phyloP scores from a whole-genome alignment of 768 basidiomycete species.

The Boletus sensibilis region DNA sequence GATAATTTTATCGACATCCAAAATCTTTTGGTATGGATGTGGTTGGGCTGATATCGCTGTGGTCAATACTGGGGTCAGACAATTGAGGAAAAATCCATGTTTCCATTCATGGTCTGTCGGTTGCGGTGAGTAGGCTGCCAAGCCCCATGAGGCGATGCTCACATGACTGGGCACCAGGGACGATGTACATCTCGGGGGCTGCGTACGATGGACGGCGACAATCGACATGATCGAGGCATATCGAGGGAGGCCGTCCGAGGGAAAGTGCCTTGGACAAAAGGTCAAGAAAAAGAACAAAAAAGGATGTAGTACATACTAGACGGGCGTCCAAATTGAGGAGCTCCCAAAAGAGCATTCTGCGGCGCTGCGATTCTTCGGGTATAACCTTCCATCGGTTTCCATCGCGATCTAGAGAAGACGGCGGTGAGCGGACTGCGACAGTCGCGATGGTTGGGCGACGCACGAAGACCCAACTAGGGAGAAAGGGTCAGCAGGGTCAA shows the following conservation, averaged over 20 bases:
- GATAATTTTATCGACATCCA: slow-evolving; percentile 52
- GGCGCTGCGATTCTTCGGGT: slow-evolving; percentile 70
- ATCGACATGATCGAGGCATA: slow-evolving; percentile 64
- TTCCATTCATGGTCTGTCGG: slow-evolving; percentile 69
- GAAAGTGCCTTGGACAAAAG: slow-evolving; percentile 52
- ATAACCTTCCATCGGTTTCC: slow-evolving; percentile 60
- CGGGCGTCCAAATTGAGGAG: slow-evolving; percentile 66
- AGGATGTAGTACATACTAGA: slow-evolving; percentile 47
- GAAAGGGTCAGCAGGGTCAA: slow-evolving; percentile 3
- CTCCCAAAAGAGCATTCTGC: slow-evolving; percentile 72
- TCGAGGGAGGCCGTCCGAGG: slow-evolving; percentile 69
- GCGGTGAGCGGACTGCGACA: slow-evolving; percentile 22
- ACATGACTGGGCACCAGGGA: slow-evolving; percentile 32
- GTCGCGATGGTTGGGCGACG: slow-evolving; percentile 27
- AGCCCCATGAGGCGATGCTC: slow-evolving; percentile 13
- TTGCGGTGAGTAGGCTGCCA: slow-evolving; percentile 14
- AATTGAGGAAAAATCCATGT: slow-evolving; percentile 59
- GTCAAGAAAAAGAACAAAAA: slow-evolving; percentile 15
- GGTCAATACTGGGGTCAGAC: slow-evolving; percentile 62
- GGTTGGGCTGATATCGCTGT: slow-evolving; percentile 51
- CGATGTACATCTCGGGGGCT: slow-evolving; percentile 29
- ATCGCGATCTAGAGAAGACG: slow-evolving; percentile 57
- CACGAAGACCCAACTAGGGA: slow-evolving; percentile 64
- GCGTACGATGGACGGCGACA: slow-evolving; percentile 43
- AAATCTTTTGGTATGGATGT: slow-evolving; percentile 50